Evolutionary conservation across 139 green algal species (phyloP).

Genomic region (Chlamydomonas eustigma): DNA sequence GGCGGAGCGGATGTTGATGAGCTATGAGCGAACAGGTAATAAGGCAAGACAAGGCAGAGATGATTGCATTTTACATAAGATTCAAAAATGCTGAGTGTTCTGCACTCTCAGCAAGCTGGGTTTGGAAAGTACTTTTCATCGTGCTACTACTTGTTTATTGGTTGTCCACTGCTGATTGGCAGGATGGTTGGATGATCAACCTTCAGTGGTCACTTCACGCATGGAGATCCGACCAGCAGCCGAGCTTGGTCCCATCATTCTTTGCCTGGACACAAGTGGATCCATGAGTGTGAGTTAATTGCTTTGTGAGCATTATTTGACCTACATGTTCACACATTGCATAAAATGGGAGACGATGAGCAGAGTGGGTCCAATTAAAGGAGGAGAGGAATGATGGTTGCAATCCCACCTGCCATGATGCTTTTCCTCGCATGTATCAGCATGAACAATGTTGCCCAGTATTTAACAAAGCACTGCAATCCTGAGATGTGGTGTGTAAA

Average conservation of each 20-base stretch:
- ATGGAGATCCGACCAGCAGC: constrained; percentile 71
- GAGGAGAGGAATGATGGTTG: no score
- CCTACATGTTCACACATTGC: no score
- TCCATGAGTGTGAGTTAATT: constrained; percentile 42
- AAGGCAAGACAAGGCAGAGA: no score
- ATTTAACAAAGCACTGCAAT: background rate
- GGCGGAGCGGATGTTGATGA: constrained; percentile 80
- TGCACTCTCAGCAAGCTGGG: no score
- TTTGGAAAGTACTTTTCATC: no score
- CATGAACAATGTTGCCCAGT: background rate
- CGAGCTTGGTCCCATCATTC: constrained; percentile 88
- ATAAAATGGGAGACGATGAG: no score
- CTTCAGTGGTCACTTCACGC: background rate
- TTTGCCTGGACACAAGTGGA: constrained; percentile 85
- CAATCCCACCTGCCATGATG: background rate
- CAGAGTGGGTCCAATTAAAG: no score
- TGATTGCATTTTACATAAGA: no score
- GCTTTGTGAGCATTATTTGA: no score
- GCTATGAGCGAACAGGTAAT: constrained; percentile 77
- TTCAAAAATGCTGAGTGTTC: no score
- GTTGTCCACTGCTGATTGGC: background rate
- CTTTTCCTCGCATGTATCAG: background rate
- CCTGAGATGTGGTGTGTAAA: background rate
- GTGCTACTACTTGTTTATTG: no score
- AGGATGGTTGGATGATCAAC: constrained; percentile 10